Evolutionary conservation across 495 filamentous ascomycete species (phyloP), one percentile per base, ranked within the genome.

Genomic region (Podospora pseudoanserina): DNA sequence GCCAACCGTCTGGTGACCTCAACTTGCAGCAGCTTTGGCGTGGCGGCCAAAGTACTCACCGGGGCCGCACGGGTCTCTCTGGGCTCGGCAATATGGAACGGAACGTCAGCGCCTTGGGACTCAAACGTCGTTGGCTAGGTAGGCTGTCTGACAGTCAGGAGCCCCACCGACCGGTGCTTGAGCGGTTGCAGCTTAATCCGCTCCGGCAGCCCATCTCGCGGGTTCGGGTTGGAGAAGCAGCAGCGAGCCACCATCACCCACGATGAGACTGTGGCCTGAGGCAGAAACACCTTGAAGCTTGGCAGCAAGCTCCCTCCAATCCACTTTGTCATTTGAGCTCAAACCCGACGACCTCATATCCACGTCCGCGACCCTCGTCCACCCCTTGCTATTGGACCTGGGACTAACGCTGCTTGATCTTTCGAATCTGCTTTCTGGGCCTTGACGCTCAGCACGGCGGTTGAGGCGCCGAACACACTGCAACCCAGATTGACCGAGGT

Each of bases 1-100:
- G 65, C 60, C 57, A 71, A 56, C 67, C 55, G 65, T 64, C 67
- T 54, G 67, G 72, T 74, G 72, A 74, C 72, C 72, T 74, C 72
- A 74, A 60, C 65, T 56, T 66, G 72, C 72, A 74, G 65, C 70
- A 44, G 44, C 53, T 72, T 68, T 67, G 67, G 19, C 67, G 26
- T 64, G 66, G 65, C 64, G 64, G 60, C 65, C 30, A 64, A 72
- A 61, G 70, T 67, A 72, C 70, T 67, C 63, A 64, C 39, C 28
- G 62, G 34, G 27, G 28, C 60, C 44, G 26, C 20, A 57, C 62
- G 63, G 61, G 11, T 39, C n/a, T 60, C 15, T 39, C 27, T 30
- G 7, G 27, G 60, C 65, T 71, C 69, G 69, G 69, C 69, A 68
- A 63, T 2, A 64, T 59, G 69, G 66, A 68, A 71, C 66, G 66